phyloP scores from a whole-genome alignment of 345 rosid genomes.

The Salix purpurea region DNA sequence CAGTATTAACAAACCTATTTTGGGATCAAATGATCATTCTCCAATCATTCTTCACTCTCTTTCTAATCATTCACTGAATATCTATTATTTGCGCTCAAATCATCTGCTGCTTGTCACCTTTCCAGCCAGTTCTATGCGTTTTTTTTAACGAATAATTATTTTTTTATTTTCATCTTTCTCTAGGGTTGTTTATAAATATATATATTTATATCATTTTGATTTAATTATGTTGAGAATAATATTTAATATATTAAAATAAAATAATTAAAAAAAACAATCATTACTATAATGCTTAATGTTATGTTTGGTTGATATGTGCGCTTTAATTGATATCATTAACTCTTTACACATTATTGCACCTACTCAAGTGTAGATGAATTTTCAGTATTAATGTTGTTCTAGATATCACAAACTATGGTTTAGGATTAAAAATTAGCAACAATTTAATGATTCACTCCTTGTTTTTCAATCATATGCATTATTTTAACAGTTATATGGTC shows the following conservation, averaged over 20 bases:
- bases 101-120: background rate
- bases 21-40: background rate
- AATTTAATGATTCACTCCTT: background rate
- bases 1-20: background rate
- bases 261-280: too few relatives aligned
- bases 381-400: too few relatives aligned
- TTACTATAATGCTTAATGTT: background rate
- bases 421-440: background rate
- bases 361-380: too few relatives aligned
- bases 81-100: background rate
- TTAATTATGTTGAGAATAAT: too few relatives aligned
- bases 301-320: background rate
- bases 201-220: too few relatives aligned
- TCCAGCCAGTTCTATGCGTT: too few relatives aligned
- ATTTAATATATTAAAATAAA: too few relatives aligned
- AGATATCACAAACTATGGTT: too few relatives aligned
- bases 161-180: too few relatives aligned
- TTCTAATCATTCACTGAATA: slow-evolving; percentile 7
- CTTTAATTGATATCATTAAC: background rate
- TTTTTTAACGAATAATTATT: too few relatives aligned
- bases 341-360: too few relatives aligned
- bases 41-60: slow-evolving; percentile 14
- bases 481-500: background rate
- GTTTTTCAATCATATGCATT: background rate
- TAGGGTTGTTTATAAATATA: too few relatives aligned